These are phyloP conservation scores for Lophiotrema nucula DNA, from an alignment of 495 filamentous ascomycete genomes.

Conservation along the genomic window DNA sequence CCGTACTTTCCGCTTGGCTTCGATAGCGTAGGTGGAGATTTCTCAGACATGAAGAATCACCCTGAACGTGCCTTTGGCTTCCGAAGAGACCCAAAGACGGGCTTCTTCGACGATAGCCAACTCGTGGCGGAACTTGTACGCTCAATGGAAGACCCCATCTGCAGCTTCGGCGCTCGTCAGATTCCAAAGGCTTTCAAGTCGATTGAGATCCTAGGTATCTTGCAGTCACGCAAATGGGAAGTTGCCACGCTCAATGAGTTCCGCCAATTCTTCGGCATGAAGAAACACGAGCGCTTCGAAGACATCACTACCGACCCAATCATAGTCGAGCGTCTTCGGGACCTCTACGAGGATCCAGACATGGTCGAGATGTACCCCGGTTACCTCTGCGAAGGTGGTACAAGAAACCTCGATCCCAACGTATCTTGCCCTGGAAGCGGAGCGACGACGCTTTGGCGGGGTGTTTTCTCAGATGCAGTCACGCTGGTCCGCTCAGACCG, in stretches of 20 bases:
- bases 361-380: slow-evolving; percentile 63
- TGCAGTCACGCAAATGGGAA: slow-evolving; percentile 61
- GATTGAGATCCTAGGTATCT: slow-evolving; percentile 61
- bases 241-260: slow-evolving; percentile 64
- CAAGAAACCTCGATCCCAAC: slow-evolving; percentile 53
- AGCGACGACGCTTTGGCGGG: slow-evolving; percentile 76
- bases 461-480: slow-evolving; percentile 80
- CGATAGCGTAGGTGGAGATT: too few species aligned
- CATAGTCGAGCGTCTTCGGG: slow-evolving; percentile 52
- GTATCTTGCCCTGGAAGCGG: slow-evolving; percentile 71
- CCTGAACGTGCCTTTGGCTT: too few species aligned
- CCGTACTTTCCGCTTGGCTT: too few species aligned
- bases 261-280: slow-evolving; percentile 59
- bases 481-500: slow-evolving; percentile 80
- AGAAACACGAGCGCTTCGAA: slow-evolving; percentile 59
- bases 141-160: slow-evolving; percentile 63
- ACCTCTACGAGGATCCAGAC: slow-evolving; percentile 61
- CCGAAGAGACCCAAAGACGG: slow-evolving; percentile 2
- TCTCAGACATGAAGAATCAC: too few species aligned
- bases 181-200: slow-evolving; percentile 58
- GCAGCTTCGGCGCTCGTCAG: slow-evolving; percentile 54
- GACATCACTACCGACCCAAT: slow-evolving; percentile 60
- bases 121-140: slow-evolving; percentile 62
- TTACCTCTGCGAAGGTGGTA: slow-evolving; percentile 52
- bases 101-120: slow-evolving; percentile 11